These are phyloP conservation scores for Aspergillus carbonarius DNA, from an alignment of 2,329 filamentous ascomycete genomes.

Conservation along the genomic window DNA sequence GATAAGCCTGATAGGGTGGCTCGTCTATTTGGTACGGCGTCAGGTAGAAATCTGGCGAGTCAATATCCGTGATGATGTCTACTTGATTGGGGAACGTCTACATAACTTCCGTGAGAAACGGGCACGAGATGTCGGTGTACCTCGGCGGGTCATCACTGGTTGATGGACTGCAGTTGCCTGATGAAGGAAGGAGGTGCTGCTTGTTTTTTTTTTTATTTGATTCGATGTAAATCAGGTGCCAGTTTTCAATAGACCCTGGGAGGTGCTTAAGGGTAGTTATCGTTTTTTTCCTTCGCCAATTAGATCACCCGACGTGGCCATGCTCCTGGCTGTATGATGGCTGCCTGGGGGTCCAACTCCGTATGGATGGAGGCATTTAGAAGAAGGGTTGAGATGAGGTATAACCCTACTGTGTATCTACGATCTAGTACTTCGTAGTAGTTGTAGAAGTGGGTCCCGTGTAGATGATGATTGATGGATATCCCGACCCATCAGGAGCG, in stretches of 20 bases:
- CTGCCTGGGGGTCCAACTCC: not conserved
- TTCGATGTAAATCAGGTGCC: conserved; percentile 10
- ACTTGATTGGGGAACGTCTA: conserved; percentile 87
- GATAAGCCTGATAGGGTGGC: conserved; percentile 52
- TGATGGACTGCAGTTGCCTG: conserved; percentile 15
- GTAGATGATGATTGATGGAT: too few species aligned
- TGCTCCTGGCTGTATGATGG: not conserved
- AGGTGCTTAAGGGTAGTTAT: too few species aligned
- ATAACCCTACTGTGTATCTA: too few species aligned
- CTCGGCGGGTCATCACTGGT: conserved; percentile 39
- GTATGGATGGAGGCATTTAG: too few species aligned
- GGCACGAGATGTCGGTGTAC: conserved; percentile 39
- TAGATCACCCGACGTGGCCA: not conserved
- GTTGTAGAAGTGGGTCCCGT: too few species aligned
- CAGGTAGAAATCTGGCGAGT: conserved; percentile 74
- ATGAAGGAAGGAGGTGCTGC: not conserved
- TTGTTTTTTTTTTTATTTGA: not conserved
- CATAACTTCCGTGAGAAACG: conserved; percentile 81
- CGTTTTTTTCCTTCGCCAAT: not conserved
- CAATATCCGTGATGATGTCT: conserved; percentile 88
- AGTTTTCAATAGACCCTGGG: not conserved
- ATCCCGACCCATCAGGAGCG: too few species aligned
- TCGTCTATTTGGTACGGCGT: conserved; percentile 39
- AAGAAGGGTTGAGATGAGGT: too few species aligned
- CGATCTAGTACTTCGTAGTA: too few species aligned